Evolutionary conservation across 441 rosid species (phyloP).

Genomic region (Populus hybrid): DNA sequence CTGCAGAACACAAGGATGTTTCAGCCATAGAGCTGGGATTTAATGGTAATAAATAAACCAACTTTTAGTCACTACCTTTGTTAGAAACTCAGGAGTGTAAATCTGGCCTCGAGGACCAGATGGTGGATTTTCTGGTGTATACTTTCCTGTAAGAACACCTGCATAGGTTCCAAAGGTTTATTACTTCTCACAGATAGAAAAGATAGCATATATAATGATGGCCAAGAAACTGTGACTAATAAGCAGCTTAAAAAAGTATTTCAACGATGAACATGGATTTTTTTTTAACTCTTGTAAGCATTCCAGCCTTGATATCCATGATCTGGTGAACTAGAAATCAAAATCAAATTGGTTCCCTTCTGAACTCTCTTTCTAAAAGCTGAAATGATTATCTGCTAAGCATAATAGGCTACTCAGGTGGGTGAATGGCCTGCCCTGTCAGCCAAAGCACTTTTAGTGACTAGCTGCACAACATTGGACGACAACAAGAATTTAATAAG

Average conservation of each 20-base stretch:
- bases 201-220: neutral
- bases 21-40: constrained; percentile 10
- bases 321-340: neutral
- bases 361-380: neutral
- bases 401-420: neutral
- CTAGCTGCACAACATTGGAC: neutral
- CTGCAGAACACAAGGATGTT: constrained; percentile 35
- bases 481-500: neutral
- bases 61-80: constrained; percentile 37
- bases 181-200: neutral
- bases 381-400: neutral
- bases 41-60: neutral
- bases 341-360: neutral
- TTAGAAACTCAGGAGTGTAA: constrained; percentile 72
- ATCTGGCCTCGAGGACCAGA: constrained; percentile 79
- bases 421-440: neutral
- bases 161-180: constrained; percentile 14
- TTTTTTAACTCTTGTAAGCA: neutral
- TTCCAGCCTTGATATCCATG: neutral
- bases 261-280: neutral
- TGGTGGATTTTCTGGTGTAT: constrained; percentile 83
- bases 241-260: neutral
- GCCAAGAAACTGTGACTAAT: neutral
- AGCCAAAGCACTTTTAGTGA: neutral
- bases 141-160: constrained; percentile 95